Evolutionary conservation across 2,329 filamentous ascomycete genomes (phyloP), one percentile per base, ranked within the genome.

Genomic region (Fonsecaea erecta): DNA sequence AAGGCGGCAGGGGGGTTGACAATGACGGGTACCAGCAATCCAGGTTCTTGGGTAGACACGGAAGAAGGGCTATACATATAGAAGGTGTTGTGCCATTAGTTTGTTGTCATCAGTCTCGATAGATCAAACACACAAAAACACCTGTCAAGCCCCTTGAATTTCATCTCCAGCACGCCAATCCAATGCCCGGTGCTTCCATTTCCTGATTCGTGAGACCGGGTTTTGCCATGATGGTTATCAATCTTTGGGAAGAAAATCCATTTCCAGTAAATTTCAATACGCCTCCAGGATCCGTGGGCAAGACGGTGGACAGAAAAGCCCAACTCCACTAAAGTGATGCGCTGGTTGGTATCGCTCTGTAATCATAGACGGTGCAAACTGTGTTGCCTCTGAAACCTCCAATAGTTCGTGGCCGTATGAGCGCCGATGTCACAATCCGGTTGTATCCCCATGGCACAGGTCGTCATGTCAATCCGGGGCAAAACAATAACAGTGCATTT

Each of bases 191-290:
- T 62, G 65, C 65, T 63, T 61, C 60, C 48, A 64, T 53, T 52
- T 63, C 60, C 64, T 56, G 35, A 55, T 37, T 52, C 52, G 67
- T 63, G 76, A 76, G 74, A 74, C 77, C 76, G 68, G 46, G 64
- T 69, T 71, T 63, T 54, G 60, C 60, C 64, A 67, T 66, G 69
- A 66, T 57, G 71, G 73, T 67, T 72, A 72, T 72, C 70, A 64
- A 74, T 40, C 26, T 59, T 43, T 59, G 30, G 52, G 30, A 32
- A 56, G 16, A 58, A 57, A 46, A 46, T 37, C 55, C 28, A 43
- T 63, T 59, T 65, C 54, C 60, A 52, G 56, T 62, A 14, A 28
- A 63, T 48, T 43, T 63, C 66, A 60, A 52, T 35, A 30, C 24
- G 57, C 46, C 57, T 60, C 57, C 57, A 37, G 57, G 46, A 52